Percentiles rank a stretch among this genome's conserved stretches.
These are phyloP conservation scores for Ceratocystis albifundus DNA, from an alignment of 2,329 filamentous ascomycete genomes.

Conservation along the genomic window DNA sequence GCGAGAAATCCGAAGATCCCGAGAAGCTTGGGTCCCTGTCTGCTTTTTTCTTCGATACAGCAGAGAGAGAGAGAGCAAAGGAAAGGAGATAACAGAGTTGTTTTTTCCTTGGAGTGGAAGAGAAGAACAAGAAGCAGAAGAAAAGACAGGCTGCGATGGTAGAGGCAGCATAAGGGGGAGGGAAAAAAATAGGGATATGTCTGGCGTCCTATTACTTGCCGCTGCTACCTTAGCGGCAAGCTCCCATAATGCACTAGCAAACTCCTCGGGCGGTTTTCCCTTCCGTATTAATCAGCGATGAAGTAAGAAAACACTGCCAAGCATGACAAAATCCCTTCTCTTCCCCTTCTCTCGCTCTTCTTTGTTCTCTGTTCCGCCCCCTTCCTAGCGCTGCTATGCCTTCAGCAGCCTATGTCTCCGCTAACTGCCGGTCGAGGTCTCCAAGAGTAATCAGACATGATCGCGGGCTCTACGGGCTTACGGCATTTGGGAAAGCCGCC, in stretches of 20 bases:
- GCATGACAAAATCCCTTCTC: not conserved
- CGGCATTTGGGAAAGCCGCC: not conserved
- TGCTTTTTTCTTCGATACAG: not conserved
- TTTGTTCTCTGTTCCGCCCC: not conserved
- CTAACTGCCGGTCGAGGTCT: not conserved
- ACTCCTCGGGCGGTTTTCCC: not conserved
- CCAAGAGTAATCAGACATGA: not conserved
- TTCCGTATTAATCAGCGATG: not conserved
- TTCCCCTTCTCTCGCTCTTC: not conserved
- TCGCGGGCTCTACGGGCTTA: not conserved
- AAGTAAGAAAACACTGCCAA: not conserved
- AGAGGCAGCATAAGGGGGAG: not conserved
- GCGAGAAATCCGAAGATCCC: slow-evolving; percentile 10
- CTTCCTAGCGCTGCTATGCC: not conserved
- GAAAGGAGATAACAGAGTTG: not conserved
- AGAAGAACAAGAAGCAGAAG: not conserved
- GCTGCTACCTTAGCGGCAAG: not conserved
- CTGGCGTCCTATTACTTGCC: not conserved
- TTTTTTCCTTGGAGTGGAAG: not conserved
- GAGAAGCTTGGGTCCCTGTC: not conserved
- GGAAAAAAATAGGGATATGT: not conserved
- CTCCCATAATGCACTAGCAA: not conserved
- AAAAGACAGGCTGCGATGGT: not conserved
- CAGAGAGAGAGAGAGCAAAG: not conserved
- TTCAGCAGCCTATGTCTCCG: not conserved